A percentile compares a stretch with the other conserved stretches of the same genome.
Evolutionary conservation across 148 eudicot genomes (phyloP).

Genomic region (Chenopodium formosanum): DNA sequence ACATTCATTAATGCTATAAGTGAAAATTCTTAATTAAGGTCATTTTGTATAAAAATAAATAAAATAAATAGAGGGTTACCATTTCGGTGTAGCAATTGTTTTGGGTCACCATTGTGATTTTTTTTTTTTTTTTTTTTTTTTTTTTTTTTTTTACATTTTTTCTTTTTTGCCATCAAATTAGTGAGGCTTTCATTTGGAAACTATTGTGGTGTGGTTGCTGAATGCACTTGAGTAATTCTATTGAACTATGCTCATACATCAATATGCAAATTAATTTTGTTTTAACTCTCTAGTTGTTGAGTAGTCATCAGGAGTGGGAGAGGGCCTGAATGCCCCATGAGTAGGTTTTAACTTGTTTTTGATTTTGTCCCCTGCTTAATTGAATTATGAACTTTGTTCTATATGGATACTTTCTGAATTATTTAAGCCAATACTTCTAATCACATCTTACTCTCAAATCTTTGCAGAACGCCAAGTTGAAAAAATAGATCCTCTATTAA

Average conservation of each 20-base stretch:
- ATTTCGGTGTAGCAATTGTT: too few relatives aligned
- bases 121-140: background rate
- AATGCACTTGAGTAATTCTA: background rate
- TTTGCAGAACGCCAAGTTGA: slow-evolving; percentile 71
- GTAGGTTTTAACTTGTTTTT: background rate
- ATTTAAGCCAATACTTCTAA: background rate
- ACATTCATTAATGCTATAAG: too few relatives aligned
- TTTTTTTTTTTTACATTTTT: too few relatives aligned
- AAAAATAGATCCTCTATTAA: slow-evolving; percentile 77
- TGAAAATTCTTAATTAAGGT: too few relatives aligned
- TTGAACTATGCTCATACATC: background rate
- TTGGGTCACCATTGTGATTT: too few relatives aligned
- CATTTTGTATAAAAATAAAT: too few relatives aligned
- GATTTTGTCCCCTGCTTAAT: background rate
- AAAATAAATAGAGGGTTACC: too few relatives aligned
- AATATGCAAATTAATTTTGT: background rate
- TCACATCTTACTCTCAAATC: slow-evolving; percentile 8
- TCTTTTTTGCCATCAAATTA: too few relatives aligned
- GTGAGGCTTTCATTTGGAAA: background rate
- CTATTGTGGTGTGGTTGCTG: background rate
- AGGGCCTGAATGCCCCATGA: background rate
- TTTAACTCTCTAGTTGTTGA: background rate
- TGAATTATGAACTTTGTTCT: background rate
- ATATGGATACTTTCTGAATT: background rate
- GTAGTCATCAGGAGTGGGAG: background rate